Percentiles rank a stretch among this genome's conserved stretches.
These are phyloP conservation scores for Penicillium herquei DNA, from an alignment of 495 filamentous ascomycete species.

Conservation along the genomic window DNA sequence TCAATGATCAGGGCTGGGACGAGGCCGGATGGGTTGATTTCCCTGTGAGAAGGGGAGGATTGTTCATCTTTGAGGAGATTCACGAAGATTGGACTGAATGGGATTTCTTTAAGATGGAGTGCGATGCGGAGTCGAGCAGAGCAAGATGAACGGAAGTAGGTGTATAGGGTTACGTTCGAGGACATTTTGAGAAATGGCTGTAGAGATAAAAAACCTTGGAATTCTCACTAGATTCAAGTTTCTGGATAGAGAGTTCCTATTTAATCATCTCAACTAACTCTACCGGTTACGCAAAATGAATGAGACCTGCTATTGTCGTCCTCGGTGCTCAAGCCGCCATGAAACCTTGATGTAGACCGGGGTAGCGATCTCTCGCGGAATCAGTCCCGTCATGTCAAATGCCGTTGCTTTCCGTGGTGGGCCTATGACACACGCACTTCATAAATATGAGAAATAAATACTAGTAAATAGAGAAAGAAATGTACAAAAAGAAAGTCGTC, in stretches of 20 bases:
- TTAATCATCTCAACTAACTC: too few species aligned
- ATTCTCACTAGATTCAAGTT: too few species aligned
- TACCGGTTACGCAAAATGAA: not conserved
- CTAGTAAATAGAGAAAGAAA: not conserved
- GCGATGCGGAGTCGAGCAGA: constrained; percentile 54
- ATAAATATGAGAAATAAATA: not conserved
- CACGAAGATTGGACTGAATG: constrained; percentile 40
- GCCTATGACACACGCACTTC: not conserved
- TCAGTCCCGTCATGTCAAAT: not conserved
- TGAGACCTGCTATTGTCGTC: not conserved
- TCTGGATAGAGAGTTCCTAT: too few species aligned
- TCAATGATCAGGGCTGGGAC: constrained; percentile 50
- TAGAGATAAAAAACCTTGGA: not conserved
- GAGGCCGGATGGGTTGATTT: constrained; percentile 47
- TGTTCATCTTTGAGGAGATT: constrained; percentile 49
- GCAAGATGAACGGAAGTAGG: constrained; percentile 56
- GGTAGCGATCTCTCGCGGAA: not conserved
- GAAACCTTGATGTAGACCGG: not conserved
- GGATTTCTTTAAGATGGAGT: constrained; percentile 44
- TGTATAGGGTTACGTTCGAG: constrained; percentile 42
- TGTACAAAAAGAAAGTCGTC: constrained; percentile 1
- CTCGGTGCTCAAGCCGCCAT: not conserved
- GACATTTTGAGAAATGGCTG: constrained; percentile 14
- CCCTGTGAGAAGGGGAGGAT: constrained; percentile 25
- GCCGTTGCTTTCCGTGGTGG: not conserved